Conservation (phyloP, 495 filamentous ascomycete genomes). For the Podospora tetraspora region DNA sequence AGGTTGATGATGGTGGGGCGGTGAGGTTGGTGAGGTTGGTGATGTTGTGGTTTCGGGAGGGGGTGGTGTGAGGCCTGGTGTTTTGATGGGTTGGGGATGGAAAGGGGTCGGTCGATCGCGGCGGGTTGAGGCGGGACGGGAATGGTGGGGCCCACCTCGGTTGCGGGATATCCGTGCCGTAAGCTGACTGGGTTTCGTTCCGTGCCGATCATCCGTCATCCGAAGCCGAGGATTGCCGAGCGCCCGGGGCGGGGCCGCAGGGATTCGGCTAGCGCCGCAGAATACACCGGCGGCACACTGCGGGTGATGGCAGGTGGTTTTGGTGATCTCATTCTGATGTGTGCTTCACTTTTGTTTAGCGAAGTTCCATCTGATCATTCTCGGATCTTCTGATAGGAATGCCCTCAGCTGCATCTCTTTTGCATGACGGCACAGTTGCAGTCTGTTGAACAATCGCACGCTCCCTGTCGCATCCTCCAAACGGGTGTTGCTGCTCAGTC, state of each 20-base stretch:
- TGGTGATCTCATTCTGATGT: not conserved
- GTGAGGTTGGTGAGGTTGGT: not conserved
- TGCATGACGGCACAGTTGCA: not conserved
- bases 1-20: not conserved
- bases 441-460: no score
- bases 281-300: not conserved
- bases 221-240: constrained; percentile 18
- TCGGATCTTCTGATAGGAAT: not conserved
- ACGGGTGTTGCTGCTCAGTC: no score
- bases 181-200: not conserved
- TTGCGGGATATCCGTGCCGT: not conserved
- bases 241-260: not conserved
- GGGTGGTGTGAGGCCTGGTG: not conserved
- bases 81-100: not conserved
- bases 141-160: not conserved
- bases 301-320: not conserved
- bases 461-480: no score
- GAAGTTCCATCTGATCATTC: not conserved
- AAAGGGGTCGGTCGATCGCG: not conserved
- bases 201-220: constrained; percentile 11
- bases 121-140: not conserved
- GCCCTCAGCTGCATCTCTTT: not conserved
- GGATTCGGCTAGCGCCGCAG: not conserved
- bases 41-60: not conserved
- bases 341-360: not conserved